Conservation (phyloP, 2,329 filamentous ascomycete genomes). For the Teratosphaeria nubilosa region DNA sequence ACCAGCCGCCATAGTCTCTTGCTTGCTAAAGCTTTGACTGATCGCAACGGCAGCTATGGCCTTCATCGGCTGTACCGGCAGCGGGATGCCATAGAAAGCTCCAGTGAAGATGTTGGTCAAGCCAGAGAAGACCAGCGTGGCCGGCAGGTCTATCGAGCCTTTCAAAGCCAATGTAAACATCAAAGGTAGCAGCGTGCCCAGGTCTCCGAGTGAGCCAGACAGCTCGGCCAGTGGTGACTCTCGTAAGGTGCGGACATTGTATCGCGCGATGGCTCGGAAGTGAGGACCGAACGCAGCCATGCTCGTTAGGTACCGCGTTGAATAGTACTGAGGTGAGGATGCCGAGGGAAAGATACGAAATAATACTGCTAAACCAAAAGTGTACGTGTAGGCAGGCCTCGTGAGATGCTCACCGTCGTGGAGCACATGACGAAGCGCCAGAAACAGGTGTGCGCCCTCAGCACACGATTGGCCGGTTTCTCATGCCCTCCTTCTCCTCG, state of each 20-base stretch:
- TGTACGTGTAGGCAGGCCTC: neutral
- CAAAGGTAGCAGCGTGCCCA: constrained; percentile 81
- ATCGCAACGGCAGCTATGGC: constrained; percentile 90
- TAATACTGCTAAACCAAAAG: neutral
- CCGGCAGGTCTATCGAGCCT: constrained; percentile 67
- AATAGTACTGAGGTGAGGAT: neutral
- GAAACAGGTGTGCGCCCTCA: neutral
- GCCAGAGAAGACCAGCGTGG: constrained; percentile 81
- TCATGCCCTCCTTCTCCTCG: neutral
- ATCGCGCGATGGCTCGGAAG: constrained; percentile 17
- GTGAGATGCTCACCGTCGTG: neutral
- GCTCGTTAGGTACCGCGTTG: neutral
- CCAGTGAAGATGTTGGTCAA: constrained; percentile 79
- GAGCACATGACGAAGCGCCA: neutral
- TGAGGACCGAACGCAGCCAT: constrained; percentile 5
- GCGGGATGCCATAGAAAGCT: constrained; percentile 70
- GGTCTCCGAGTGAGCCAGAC: constrained; percentile 77
- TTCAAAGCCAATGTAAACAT: constrained; percentile 73
- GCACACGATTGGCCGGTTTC: neutral
- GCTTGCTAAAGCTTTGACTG: constrained; percentile 52
- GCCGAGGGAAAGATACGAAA: neutral
- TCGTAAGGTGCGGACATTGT: constrained; percentile 49
- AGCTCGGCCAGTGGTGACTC: constrained; percentile 60
- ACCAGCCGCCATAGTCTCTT: constrained; percentile 71
- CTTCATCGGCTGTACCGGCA: constrained; percentile 85